Base-by-base conservation (phyloP, 768 basidiomycete species). In the Suillus brevipes region DNA sequence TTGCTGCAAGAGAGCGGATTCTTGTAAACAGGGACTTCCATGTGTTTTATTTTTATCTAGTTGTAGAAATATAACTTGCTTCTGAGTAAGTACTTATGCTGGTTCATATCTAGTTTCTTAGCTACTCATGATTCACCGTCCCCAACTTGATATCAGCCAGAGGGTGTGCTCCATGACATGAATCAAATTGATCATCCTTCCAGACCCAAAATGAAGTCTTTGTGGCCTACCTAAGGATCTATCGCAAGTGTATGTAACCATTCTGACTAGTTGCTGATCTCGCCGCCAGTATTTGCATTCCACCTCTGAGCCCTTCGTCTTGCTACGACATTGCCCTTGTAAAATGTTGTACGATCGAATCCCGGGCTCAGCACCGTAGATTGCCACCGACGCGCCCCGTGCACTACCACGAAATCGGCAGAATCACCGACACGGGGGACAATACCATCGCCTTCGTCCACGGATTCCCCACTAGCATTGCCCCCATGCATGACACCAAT, bases 1-100 rank as follows among this genome's bases (percentile, higher is more conserved):
- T 78, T 95, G 65, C 78, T 95, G 50, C 93, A 95, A 73, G 93
- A 95, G 77, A 93, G 91, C 65, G 93, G 93, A 49, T 95, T 95
- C 81, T 78, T 94, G 78, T 94, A 71, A 73, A 74, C 50, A 53
- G 60, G 40, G 25, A 31, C 58, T 42, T 42, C 13, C 4, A 42
- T 20, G 18, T 59, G 25, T 28, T 42, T 40, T 20, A 40, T 59
- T 25, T 59, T 42, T 40, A 20, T 42, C 42, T 28, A 40, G 25
- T 59, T 59, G 40, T 43, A 55, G 34, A n/a, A 13, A 34, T 34
- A 55, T 34, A 55, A 55, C 34, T n/a, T 55, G 53, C 34, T 40
- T 40, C 18, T 59, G 38, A 38, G 10, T 28, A 52, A n/a, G 37
- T 31, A 28, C 38, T 59, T 42, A 59, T 31, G 28, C 42, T 42